A percentile compares a stretch with the other conserved stretches of the same genome.
These are phyloP conservation scores for Phytophthora vignae DNA, from an alignment of 352 stramenopile genomes.

Conservation along the genomic window DNA sequence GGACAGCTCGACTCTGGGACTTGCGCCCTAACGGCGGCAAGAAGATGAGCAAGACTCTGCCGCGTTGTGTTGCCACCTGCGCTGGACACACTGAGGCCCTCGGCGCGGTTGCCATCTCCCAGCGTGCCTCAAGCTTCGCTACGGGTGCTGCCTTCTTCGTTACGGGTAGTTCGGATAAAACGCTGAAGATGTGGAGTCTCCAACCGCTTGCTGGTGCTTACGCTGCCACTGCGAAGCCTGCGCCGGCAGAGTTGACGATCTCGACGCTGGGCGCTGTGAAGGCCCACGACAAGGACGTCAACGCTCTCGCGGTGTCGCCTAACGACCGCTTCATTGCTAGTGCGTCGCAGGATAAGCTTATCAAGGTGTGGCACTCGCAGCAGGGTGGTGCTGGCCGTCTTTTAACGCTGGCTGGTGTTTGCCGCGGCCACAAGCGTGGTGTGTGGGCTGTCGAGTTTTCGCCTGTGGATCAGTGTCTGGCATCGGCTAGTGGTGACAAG, in stretches of 20 bases:
- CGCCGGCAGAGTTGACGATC: conserved; percentile 49
- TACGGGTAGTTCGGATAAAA: conserved; percentile 97
- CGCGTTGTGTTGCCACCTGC: conserved; percentile 89
- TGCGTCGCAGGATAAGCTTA: conserved; percentile 97
- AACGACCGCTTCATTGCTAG: conserved; percentile 98
- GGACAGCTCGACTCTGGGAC: conserved; percentile 93
- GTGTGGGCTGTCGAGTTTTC: conserved; percentile 98
- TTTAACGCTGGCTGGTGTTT: conserved; percentile 90
- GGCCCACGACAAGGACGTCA: conserved; percentile 98
- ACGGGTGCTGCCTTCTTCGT: conserved; percentile 94
- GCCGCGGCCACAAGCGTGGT: conserved; percentile 97
- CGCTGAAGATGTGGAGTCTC: conserved; percentile 98
- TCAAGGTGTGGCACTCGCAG: conserved; percentile 96
- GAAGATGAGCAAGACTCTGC: conserved; percentile 38
- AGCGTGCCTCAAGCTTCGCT: conserved; percentile 78
- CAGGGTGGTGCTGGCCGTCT: conserved; percentile 62
- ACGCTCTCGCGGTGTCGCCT: conserved; percentile 94
- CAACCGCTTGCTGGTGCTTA: conserved; percentile 67
- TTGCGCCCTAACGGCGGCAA: conserved; percentile 49
- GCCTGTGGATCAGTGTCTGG: conserved; percentile 95
- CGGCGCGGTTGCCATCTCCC: conserved; percentile 92
- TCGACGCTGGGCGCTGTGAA: conserved; percentile 78
- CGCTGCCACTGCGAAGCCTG: conserved; percentile 44
- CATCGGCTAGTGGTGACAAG: conserved; percentile 95
- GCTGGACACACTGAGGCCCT: conserved; percentile 96